A percentile compares a stretch with the other conserved stretches of the same genome.
These are phyloP conservation scores for Pseudovirgaria hyperparasitica DNA, from an alignment of 2,329 filamentous ascomycete genomes.

Conservation along the genomic window DNA sequence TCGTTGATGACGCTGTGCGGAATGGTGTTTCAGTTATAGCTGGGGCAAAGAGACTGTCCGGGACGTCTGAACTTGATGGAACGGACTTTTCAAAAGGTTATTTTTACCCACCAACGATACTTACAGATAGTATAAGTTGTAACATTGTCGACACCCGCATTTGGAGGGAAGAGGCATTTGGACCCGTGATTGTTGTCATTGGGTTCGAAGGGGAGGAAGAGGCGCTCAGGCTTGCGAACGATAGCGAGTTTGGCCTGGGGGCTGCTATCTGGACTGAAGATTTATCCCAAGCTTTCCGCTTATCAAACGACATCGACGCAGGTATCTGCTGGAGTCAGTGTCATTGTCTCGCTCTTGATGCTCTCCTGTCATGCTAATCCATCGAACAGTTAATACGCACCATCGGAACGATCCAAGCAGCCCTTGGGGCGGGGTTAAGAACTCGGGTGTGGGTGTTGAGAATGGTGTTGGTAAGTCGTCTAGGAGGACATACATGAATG, in stretches of 20 bases:
- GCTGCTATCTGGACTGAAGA: conserved; percentile 40
- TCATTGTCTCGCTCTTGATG: too few relatives aligned
- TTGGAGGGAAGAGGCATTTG: conserved; percentile 38
- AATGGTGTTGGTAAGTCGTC: conserved; percentile 52
- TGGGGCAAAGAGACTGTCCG: conserved; percentile 38
- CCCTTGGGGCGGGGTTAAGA: conserved; percentile 54
- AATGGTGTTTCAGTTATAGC: conserved; percentile 29
- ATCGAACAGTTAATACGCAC: conserved; percentile 36
- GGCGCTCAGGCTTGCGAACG: conserved; percentile 35
- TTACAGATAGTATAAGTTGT: conserved; percentile 15
- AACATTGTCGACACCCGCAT: conserved; percentile 23
- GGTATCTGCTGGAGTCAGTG: conserved; percentile 29
- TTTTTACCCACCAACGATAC: conserved; percentile 35
- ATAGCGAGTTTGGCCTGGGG: conserved; percentile 37
- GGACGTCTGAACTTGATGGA: conserved; percentile 36
- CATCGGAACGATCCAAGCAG: conserved; percentile 61
- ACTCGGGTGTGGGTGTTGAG: conserved; percentile 56
- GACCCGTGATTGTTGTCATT: conserved; percentile 37
- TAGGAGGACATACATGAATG: conserved; percentile 19
- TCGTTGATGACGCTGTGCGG: conserved; percentile 22
- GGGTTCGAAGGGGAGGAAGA: conserved; percentile 35
- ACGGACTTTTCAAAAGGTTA: conserved; percentile 39
- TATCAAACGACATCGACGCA: conserved; percentile 34
- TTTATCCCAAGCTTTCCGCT: conserved; percentile 34
- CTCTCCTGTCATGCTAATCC: neutral